phyloP scores from a whole-genome alignment of 2,329 filamentous ascomycete genomes.

The Ceratocystis eucalypticola region DNA sequence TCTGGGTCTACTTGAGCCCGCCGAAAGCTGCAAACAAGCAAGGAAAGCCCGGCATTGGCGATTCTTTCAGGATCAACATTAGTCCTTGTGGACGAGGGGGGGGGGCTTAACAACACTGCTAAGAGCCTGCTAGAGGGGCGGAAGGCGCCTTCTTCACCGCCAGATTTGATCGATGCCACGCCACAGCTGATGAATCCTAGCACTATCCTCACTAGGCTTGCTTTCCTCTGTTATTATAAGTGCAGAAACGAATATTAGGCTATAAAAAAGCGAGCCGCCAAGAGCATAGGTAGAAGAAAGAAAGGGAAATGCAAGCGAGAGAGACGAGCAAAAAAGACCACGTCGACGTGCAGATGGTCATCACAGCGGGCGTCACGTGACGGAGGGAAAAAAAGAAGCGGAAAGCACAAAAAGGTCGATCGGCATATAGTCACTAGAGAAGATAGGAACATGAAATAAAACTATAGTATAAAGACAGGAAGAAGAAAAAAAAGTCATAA shows the following conservation, averaged over 20 bases:
- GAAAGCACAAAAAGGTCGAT: not conserved
- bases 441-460: not conserved
- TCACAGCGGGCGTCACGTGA: not conserved
- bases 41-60: not conserved
- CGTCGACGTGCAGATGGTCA: not conserved
- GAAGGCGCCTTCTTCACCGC: not conserved
- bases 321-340: not conserved
- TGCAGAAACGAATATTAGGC: not conserved
- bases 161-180: not conserved
- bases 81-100: too few relatives aligned
- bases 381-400: not conserved
- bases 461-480: slow-evolving; percentile 5
- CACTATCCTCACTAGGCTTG: not conserved
- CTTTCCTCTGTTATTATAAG: not conserved
- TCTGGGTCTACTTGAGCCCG: not conserved
- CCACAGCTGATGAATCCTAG: not conserved
- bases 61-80: not conserved
- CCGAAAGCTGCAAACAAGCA: not conserved
- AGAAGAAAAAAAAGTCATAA: slow-evolving; percentile 12
- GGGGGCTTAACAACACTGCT: too few relatives aligned
- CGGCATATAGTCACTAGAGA: not conserved
- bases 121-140: not conserved
- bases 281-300: not conserved
- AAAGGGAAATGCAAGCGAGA: not conserved
- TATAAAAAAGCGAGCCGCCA: not conserved